Percentiles rank a stretch among this genome's conserved stretches.
These are phyloP conservation scores for Aegilops longissima DNA, from an alignment of 176 grass and related monocot genomes.

Conservation along the genomic window DNA sequence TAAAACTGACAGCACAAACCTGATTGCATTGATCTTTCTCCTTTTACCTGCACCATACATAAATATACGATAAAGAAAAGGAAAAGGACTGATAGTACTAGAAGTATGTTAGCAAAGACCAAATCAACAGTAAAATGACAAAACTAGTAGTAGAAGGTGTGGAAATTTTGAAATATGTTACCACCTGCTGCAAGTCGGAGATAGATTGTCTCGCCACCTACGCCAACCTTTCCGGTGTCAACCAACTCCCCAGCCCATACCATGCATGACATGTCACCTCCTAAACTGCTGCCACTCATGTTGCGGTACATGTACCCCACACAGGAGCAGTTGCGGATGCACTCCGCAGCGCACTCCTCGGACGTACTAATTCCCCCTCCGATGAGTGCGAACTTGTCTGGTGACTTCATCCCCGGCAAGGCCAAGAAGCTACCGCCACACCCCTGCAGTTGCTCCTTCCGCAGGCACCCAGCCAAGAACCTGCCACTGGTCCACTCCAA, in stretches of 20 bases:
- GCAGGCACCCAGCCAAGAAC: constrained; percentile 18
- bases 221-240: neutral
- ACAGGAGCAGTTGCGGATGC: constrained; percentile 44
- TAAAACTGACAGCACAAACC: neutral
- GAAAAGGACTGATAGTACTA: neutral
- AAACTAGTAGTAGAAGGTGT: neutral
- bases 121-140: neutral
- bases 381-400: neutral
- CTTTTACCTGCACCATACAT: neutral
- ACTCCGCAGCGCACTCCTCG: constrained; percentile 27
- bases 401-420: neutral
- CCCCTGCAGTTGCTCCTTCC: neutral
- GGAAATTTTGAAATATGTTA: neutral
- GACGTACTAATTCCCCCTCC: neutral
- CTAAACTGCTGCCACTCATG: neutral
- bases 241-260: constrained; percentile 31
- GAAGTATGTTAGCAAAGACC: neutral
- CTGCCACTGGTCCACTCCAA: constrained; percentile 20
- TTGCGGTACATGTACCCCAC: constrained; percentile 30
- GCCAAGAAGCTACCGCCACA: constrained; percentile 16
- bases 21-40: no score
- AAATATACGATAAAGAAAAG: neutral
- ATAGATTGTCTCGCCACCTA: constrained; percentile 18
- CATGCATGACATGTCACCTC: neutral
- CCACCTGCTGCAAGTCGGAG: constrained; percentile 24